phyloP scores from a whole-genome alignment of 2,329 filamentous ascomycete species.

The Talaromyces sp. region DNA sequence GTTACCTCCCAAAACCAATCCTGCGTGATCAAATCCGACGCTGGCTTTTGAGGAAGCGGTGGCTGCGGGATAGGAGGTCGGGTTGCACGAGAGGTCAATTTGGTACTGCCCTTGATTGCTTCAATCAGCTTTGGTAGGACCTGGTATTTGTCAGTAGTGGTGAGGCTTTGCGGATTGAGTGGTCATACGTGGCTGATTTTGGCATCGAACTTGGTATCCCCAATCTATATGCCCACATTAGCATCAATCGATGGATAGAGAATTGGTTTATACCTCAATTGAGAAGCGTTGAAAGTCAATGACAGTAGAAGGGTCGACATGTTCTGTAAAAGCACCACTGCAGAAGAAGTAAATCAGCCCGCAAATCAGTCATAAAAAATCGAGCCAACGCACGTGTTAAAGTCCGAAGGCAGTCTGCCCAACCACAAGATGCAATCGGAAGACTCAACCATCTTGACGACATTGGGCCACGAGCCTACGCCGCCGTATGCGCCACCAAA shows the following conservation, averaged over 20 bases:
- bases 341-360: not conserved
- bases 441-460: not conserved
- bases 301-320: not conserved
- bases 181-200: not conserved
- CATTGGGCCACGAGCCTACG: not conserved
- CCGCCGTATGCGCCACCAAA: not conserved
- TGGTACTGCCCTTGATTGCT: not conserved
- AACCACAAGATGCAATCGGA: not conserved
- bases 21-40: not conserved
- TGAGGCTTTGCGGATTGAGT: not conserved
- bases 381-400: conserved; percentile 5
- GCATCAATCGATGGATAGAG: not conserved
- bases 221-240: not conserved
- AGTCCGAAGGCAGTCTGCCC: conserved; percentile 3
- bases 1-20: not conserved
- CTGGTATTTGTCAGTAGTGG: not conserved
- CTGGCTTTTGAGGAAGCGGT: not conserved
- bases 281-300: conserved; percentile 10
- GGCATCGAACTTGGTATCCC: not conserved
- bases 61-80: not conserved
- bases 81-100: not conserved
- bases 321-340: conserved; percentile 5
- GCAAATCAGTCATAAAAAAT: not conserved
- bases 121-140: not conserved
- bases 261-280: not conserved